Base-by-base conservation (phyloP, 805 yeast genomes). In the Jamesozyma piceae region DNA sequence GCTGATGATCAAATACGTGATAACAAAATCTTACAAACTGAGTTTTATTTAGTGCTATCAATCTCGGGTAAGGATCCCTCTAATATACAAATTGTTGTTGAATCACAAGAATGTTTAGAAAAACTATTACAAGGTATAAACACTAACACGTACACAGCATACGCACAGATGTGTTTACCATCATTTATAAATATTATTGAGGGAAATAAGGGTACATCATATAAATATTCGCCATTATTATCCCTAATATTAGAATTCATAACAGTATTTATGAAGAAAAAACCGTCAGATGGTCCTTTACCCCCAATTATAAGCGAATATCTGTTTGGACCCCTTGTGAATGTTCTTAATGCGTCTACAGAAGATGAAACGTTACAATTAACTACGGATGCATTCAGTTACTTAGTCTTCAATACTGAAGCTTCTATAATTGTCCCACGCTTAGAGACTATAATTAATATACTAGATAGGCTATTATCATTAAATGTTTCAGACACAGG, bases 301-400 rank as follows among this genome's bases (percentile, higher is more conserved):
- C 68, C 68, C 5, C 29, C 43, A 19, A 38, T 41, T 10, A 47
- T 65, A 5, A 45, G 51, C 27, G 46, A 49, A 11, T 49, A 39
- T 33, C 43, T 60, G 8, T 55, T 63, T 30, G 43, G 49, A 15
- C 63, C 65, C 0, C 38, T 65, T 19, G 42, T 47, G 0, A 45
- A 48, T 28, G 42, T 67, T 6, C 41, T 72, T 34, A 26, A 55
- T 28, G 45, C 49, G 4, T 71, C 87, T 0, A 65, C 60, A n/a
- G 96, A 88, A 58, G 85, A 83, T 51, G 87, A 82, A 54, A 72
- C 86, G 8, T 59, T 88, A 27, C 95, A 88, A 62, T 66, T 77
- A 10, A 80, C 88, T 2, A 82, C 90, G 0, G 90, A 83, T 46
- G 78, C 81, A 4, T 77, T 83, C 52, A 78, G 78, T 45, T 75